phyloP scores from a whole-genome alignment of 2,329 filamentous ascomycete species.

The Colletotrichum euphorbiae region DNA sequence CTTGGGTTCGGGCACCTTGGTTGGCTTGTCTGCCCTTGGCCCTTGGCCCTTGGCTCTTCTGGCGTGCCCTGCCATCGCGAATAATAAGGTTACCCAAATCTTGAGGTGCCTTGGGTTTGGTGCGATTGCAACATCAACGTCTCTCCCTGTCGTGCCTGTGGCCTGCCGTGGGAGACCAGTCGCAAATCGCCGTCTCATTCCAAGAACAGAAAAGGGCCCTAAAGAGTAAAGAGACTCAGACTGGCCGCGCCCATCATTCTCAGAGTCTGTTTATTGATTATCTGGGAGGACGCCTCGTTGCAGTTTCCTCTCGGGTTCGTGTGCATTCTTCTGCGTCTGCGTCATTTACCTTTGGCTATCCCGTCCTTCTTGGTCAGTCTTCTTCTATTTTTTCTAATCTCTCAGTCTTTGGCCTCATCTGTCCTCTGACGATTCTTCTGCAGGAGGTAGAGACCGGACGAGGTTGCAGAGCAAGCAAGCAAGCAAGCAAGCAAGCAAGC shows the following conservation, averaged over 20 bases:
- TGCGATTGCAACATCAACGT: conserved; percentile 33
- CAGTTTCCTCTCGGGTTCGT: conserved; percentile 6
- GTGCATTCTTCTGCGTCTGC: background rate
- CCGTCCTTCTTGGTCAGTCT: background rate
- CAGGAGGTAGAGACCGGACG: conserved; percentile 13
- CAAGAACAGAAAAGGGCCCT: conserved; percentile 15
- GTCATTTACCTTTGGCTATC: conserved; percentile 12
- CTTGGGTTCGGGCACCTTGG: conserved; percentile 7
- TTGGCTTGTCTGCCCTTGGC: conserved; percentile 13
- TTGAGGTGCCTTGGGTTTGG: conserved; percentile 22
- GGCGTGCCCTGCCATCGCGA: conserved; percentile 1
- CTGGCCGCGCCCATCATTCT: conserved; percentile 22
- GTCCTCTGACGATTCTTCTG: conserved; percentile 2
- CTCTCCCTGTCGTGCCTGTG: conserved; percentile 39
- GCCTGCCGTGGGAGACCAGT: conserved; percentile 33
- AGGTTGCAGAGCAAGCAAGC: background rate
- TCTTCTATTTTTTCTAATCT: background rate
- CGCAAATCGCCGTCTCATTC: conserved; percentile 35
- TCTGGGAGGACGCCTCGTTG: conserved; percentile 21
- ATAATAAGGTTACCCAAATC: conserved; percentile 7
- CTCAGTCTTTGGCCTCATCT: background rate
- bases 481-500: conserved; percentile 1
- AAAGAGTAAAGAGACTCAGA: conserved; percentile 27
- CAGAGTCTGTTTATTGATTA: conserved; percentile 30
- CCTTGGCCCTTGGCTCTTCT: conserved; percentile 14